phyloP scores from a whole-genome alignment of 2,329 filamentous ascomycete species.

The Penicillium sp. region DNA sequence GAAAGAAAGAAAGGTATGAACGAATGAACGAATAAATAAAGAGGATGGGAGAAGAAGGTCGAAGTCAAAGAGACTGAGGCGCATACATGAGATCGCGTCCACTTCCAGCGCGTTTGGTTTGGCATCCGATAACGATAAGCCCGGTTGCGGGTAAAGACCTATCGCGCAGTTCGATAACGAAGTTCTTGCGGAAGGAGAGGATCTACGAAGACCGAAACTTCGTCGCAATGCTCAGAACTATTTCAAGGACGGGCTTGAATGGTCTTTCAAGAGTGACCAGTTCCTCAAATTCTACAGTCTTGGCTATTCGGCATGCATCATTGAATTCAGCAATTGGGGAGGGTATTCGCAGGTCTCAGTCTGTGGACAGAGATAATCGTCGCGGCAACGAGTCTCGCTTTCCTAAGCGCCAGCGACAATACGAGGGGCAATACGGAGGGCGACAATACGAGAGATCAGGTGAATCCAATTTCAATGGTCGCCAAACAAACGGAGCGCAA shows the following conservation, averaged over 20 bases:
- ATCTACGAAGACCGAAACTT: neutral
- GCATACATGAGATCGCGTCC: neutral
- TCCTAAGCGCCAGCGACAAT: neutral
- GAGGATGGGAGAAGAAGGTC: neutral
- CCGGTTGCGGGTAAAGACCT: neutral
- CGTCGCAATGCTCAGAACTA: conserved; percentile 13
- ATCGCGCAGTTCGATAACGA: neutral
- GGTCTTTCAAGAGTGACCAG: neutral
- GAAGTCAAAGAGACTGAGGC: neutral
- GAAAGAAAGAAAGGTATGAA: too few species aligned
- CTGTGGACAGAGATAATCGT: conserved; percentile 9
- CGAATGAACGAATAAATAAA: neutral
- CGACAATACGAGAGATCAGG: conserved; percentile 3
- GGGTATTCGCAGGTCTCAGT: conserved; percentile 57
- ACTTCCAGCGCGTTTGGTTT: neutral
- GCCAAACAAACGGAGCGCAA: neutral
- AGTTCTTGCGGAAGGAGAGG: neutral
- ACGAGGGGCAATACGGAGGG: neutral
- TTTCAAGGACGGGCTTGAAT: neutral
- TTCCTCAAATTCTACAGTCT: conserved; percentile 3
- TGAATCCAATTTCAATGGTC: neutral
- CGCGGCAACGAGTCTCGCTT: conserved; percentile 2
- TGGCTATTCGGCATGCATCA: conserved; percentile 51
- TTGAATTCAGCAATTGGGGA: conserved; percentile 68
- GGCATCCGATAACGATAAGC: conserved; percentile 7